Base-by-base conservation (phyloP, 345 rosid genomes). In the Salix arbutifolia region DNA sequence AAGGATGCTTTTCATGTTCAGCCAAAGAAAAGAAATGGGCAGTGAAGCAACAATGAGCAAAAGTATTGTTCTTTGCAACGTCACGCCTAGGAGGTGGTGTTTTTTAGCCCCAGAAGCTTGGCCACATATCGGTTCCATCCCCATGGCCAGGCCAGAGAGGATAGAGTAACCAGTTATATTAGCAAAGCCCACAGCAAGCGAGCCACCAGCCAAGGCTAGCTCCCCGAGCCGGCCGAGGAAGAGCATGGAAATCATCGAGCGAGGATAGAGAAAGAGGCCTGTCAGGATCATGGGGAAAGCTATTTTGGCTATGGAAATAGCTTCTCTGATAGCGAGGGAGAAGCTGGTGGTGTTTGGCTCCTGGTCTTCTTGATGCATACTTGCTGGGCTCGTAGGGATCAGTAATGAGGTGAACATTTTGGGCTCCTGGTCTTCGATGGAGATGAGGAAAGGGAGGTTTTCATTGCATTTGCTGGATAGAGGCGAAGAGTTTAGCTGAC, bases 81-180 rank as follows among this genome's bases (percentile, higher is more conserved):
- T 83, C 19, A 86, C 83, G 21, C 90, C 87, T 2, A 93, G 90
- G 46, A 90, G 85, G 33, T 50, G 79, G 65, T 86, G 86, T 4
- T 81, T 89, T 76, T 78, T 82, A 23, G 99, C 99, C 26, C 99
- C 99, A 38, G 87, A 88, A 33, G 97, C 94, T 79, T 94, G 99
- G 0, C 94, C 91, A 72, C 99, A 94, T 30, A 94, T 89, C 10
- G 97, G 90, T 76, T 94, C 99, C 90, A 93, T 94, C 4, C 97
- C 99, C 89, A 88, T 87, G 77, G 96, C 91, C 3, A 94, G 88
- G 64, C 99, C 99, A 4, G 97, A 91, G 68, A 93, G 92, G 73
- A 94, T 73, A 23, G 98, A 92, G 80, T 94, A 92, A 3, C 97
- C 98, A 4, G 95, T 91, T 58, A 94, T 92, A 84, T 94, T 94